Evolutionary conservation across 2,329 filamentous ascomycete species (phyloP).

Genomic region (Fusarium sp.): DNA sequence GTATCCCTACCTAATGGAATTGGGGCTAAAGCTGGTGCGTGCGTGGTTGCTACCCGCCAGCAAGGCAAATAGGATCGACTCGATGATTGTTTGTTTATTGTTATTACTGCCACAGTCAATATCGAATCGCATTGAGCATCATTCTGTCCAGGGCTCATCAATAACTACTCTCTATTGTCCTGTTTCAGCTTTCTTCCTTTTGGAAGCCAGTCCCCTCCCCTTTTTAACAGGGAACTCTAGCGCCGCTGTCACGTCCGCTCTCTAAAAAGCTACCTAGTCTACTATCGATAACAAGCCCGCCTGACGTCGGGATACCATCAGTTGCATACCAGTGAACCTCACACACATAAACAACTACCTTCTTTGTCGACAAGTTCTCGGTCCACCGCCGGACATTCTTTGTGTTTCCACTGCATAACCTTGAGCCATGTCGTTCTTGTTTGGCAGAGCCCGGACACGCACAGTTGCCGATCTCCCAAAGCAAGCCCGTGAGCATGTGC

Average conservation of each 20-base stretch:
- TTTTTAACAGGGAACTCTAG: not conserved
- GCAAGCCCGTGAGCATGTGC: conserved; percentile 68
- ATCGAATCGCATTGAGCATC: conserved; percentile 14
- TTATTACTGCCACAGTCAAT: conserved; percentile 11
- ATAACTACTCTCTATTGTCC: not conserved
- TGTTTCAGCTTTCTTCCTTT: not conserved
- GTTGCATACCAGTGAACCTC: conserved; percentile 14
- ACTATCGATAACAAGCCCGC: conserved; percentile 41
- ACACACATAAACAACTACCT: conserved; percentile 10
- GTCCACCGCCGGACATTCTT: not conserved
- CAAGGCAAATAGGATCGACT: conserved; percentile 23
- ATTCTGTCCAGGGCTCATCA: not conserved
- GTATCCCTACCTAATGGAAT: not conserved
- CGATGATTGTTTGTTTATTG: conserved; percentile 15
- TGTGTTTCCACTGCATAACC: conserved; percentile 4
- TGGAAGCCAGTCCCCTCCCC: not conserved
- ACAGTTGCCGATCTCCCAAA: conserved; percentile 67
- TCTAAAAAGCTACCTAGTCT: not conserved
- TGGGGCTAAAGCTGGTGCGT: conserved; percentile 32
- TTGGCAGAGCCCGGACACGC: conserved; percentile 65
- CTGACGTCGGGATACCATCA: conserved; percentile 27
- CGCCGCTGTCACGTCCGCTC: not conserved
- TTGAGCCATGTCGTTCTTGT: conserved; percentile 66
- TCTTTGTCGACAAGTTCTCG: not conserved
- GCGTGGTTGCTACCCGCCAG: conserved; percentile 34